Percentiles rank a stretch among this genome's conserved stretches.
Evolutionary conservation across 1,284 basidiomycete genomes (phyloP).

Genomic region (Malassezia furfur): DNA sequence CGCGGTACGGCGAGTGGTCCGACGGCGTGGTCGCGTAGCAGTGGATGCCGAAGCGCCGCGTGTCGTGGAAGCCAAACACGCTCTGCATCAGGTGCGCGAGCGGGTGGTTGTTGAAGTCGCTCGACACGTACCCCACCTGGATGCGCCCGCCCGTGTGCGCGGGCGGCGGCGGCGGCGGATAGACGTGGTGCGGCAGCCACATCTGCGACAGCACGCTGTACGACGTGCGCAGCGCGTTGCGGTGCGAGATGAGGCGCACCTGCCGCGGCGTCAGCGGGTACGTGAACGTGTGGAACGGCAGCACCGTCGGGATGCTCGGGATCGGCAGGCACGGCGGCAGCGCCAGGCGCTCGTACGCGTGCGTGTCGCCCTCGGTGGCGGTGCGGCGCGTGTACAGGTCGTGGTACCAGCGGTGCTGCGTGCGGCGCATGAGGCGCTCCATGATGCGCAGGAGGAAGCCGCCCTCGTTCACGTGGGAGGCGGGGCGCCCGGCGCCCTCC

Average conservation of each 20-base stretch:
- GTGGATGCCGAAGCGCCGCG: constrained; percentile 52
- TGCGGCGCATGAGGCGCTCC: constrained; percentile 53
- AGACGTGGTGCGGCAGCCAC: constrained; percentile 54
- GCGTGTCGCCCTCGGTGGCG: background rate
- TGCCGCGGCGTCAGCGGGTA: constrained; percentile 54
- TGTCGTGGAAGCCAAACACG: constrained; percentile 56
- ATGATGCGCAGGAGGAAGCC: constrained; percentile 56
- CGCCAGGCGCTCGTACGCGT: constrained; percentile 43
- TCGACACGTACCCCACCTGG: constrained; percentile 58
- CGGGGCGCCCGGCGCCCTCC: constrained; percentile 21
- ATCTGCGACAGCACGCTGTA: constrained; percentile 53
- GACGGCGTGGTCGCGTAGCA: constrained; percentile 57
- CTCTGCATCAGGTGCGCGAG: constrained; percentile 60
- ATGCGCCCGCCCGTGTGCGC: constrained; percentile 52
- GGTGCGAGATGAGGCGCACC: constrained; percentile 56
- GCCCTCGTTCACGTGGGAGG: constrained; percentile 49
- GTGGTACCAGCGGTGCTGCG: constrained; percentile 56
- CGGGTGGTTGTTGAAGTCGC: constrained; percentile 59
- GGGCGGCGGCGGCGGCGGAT: constrained; percentile 56
- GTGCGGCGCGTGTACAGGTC: constrained; percentile 29
- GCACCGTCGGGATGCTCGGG: constrained; percentile 54
- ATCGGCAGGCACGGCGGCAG: constrained; percentile 50
- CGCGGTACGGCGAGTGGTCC: constrained; percentile 55
- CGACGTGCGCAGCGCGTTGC: constrained; percentile 57
- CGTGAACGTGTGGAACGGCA: constrained; percentile 59